These are phyloP conservation scores for Phialocephala subalpina DNA, from an alignment of 2,329 filamentous ascomycete genomes.

Conservation along the genomic window DNA sequence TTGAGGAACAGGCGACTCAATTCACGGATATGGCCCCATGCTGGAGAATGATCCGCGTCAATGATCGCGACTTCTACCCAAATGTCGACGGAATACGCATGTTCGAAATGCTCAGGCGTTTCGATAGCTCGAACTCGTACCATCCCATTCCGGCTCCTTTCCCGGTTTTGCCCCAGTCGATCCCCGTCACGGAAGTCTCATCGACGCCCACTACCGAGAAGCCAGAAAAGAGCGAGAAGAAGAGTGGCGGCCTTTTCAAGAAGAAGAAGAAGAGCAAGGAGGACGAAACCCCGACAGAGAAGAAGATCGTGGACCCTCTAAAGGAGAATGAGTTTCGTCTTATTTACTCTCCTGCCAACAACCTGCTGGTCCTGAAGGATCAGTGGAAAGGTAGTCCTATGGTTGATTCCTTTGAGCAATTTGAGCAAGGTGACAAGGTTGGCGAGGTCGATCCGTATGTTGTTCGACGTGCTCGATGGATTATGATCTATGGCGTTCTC, in stretches of 20 bases:
- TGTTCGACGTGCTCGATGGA: conserved; percentile 66
- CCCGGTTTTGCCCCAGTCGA: conserved; percentile 66
- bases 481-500: conserved; percentile 66
- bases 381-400: conserved; percentile 61
- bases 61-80: not conserved
- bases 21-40: not conserved
- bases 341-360: conserved; percentile 67
- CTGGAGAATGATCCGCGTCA: not conserved
- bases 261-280: conserved; percentile 25
- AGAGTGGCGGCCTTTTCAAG: conserved; percentile 24
- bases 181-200: conserved; percentile 47
- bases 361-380: conserved; percentile 62
- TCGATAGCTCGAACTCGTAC: conserved; percentile 67
- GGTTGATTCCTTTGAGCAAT: conserved; percentile 62
- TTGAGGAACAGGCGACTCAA: conserved; percentile 54
- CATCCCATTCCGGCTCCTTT: conserved; percentile 74
- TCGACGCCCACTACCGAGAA: not conserved
- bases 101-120: conserved; percentile 71
- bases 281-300: not conserved
- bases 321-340: conserved; percentile 45
- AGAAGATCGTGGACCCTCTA: conserved; percentile 34
- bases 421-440: conserved; percentile 62
- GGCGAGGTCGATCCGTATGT: conserved; percentile 60
- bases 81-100: conserved; percentile 41
- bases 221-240: not conserved